Base-by-base conservation (phyloP, 1,284 basidiomycete genomes). In the Papiliotrema terrestris region DNA sequence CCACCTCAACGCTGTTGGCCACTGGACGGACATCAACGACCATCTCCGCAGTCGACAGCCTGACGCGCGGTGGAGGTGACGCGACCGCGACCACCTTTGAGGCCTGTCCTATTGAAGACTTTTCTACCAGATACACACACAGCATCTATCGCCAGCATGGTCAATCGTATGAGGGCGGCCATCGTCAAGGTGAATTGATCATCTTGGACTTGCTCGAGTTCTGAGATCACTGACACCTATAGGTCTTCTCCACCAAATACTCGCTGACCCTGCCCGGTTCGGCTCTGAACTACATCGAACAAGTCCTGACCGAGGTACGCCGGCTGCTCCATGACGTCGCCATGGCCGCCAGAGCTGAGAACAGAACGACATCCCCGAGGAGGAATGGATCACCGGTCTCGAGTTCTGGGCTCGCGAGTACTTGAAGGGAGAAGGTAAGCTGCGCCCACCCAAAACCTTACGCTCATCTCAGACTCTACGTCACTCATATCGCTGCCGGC, bases 391-490 rank as follows among this genome's bases (percentile, higher is more conserved):
- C 1, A 80, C 80, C n/a, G 88, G 88, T 15, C 77, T 93, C 8
- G 91, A 94, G 63, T 83, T 85, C 52, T 82, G 94, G 56, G 90
- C 91, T 3, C 86, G 87, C 64, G 90, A 92, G 67, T 95, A 94
- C 66, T 89, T 92, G 65, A 90, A 87, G 67, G 91, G 92, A 72
- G 91, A 94, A 80, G 91, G 91, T 87, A 64, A 55, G 82, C 62
- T 19, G 11, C 13, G 23, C 17, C 22, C 19, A 11, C 19, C 5
- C n/a, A 25, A 15, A n/a, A 57, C 29, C 15, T 29, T 42, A 32
- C 29, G 29, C 29, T 32, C 29, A 52, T 32, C 45, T 35, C 52
- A 74, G 73, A 74, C 43, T 59, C 62, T 17, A 61, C 52, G 23
- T 59, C 63, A 0, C 61, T 77, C 8, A 72, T 75, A 1, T 71